Evolutionary conservation across 1,284 basidiomycete species (phyloP), one percentile per base, ranked within the genome.

Genomic region (Tranzscheliella williamsii): DNA sequence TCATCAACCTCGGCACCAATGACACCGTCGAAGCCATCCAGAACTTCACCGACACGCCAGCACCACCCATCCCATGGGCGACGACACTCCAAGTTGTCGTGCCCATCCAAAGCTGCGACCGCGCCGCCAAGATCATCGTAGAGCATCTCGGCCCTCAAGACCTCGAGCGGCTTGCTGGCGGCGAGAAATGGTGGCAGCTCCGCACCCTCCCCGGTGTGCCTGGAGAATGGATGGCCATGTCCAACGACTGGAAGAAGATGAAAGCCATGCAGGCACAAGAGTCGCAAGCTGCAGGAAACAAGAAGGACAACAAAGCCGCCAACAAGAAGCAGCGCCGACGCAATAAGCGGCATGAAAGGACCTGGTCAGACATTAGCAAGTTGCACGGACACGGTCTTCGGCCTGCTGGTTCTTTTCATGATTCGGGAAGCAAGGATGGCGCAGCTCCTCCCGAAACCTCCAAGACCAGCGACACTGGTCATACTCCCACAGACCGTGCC

Each of bases 111-210:
- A 86, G 83, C 47, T 91, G 91, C 68, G 84, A 89, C 37, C 82
- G 87, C 22, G 90, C 94, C 0, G 91, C 94, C 1, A 79, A 81
- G 5, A 79, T 85, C 56, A 82, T 98, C 33, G 85, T 93, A 44
- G 81, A 85, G 49, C 91, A 86, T 1, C 82, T 98, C 11, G 93
- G 94, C 1, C 91, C 92, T 8, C 85, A 88, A 60, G 87, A 79
- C 87, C 24, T 89, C 8, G 84, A 85, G 62, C 84, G 83, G 43
- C 76, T 92, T 21, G 86, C 92, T 2, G 93, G 93, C 15, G 94
- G 93, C 2, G 85, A 86, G 6, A 91, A 91, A 72, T 97, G 94
- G 92, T 97, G 93, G 94, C 92, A 77, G 70, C 37, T 77, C n/a
- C 66, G 73, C 41, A 52, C 85, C 26, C 32, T 72, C 32, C 82